Evolutionary conservation across 495 filamentous ascomycete genomes (phyloP).

Genomic region (Daldinia loculata): DNA sequence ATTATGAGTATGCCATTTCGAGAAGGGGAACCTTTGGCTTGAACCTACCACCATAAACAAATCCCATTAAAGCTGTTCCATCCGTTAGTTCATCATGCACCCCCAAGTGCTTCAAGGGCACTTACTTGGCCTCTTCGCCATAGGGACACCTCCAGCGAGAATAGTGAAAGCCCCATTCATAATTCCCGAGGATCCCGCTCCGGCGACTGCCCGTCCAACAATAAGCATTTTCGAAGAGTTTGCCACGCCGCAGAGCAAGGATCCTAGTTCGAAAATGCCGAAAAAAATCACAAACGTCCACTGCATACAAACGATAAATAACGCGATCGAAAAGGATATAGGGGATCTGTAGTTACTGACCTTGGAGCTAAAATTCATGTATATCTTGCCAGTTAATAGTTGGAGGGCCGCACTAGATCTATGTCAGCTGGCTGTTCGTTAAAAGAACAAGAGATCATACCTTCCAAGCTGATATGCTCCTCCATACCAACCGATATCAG

Average conservation of each 20-base stretch:
- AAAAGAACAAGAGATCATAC: slow-evolving; percentile 3
- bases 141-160: slow-evolving; percentile 42
- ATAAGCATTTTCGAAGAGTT: slow-evolving; percentile 57
- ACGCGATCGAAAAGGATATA: neutral
- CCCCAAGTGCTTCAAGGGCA: neutral
- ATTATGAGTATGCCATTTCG: neutral
- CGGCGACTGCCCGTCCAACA: slow-evolving; percentile 60
- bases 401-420: neutral
- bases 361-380: neutral
- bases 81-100: neutral
- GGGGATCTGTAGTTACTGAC: neutral
- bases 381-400: neutral
- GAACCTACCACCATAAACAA: neutral
- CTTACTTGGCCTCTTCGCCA: neutral
- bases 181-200: slow-evolving; percentile 53
- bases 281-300: slow-evolving; percentile 51
- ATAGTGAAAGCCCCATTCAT: slow-evolving; percentile 61
- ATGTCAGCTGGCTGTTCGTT: neutral
- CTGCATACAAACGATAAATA: slow-evolving; percentile 17
- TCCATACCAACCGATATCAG: slow-evolving; percentile 65
- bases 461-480: slow-evolving; percentile 43
- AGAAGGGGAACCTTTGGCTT: neutral
- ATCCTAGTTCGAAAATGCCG: slow-evolving; percentile 56
- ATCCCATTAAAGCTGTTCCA: neutral
- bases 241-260: slow-evolving; percentile 58